phyloP scores from a whole-genome alignment of 2,329 filamentous ascomycete species.

The Aureobasidium lini region DNA sequence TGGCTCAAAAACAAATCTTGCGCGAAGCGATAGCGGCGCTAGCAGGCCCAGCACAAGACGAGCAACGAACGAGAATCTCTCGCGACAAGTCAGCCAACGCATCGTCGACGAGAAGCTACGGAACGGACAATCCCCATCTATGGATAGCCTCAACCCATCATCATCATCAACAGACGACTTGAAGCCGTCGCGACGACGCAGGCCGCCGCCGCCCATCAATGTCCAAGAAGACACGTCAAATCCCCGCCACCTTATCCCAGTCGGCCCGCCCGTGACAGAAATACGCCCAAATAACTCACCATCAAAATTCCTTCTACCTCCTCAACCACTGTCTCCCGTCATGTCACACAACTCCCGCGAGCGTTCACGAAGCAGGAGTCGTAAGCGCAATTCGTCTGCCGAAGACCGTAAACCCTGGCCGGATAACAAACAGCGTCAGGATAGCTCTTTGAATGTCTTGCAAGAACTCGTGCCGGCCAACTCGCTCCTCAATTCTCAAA shows the following conservation, averaged over 20 bases:
- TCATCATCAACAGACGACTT: slow-evolving; percentile 16
- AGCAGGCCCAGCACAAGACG: slow-evolving; percentile 33
- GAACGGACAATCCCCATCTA: slow-evolving; percentile 18
- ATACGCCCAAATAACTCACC: slow-evolving; percentile 5
- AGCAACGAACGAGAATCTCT: slow-evolving; percentile 17
- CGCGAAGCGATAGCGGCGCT: slow-evolving; percentile 43
- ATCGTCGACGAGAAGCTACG: slow-evolving; percentile 28
- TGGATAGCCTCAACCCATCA: slow-evolving; percentile 1
- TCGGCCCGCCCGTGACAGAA: slow-evolving; percentile 12
- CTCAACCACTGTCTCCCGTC: slow-evolving; percentile 21
- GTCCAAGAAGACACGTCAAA: slow-evolving; percentile 17
- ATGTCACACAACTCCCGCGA: slow-evolving; percentile 18
- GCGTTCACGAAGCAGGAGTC: slow-evolving; percentile 2
- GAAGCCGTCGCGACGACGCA: slow-evolving; percentile 14
- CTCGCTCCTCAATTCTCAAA: slow-evolving; percentile 3
- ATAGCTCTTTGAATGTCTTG: slow-evolving; percentile 32
- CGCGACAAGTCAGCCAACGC: slow-evolving; percentile 32
- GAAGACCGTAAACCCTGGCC: slow-evolving; percentile 16
- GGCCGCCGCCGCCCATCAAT: slow-evolving; percentile 17
- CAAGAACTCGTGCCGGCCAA: slow-evolving; percentile 31
- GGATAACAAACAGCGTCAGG: slow-evolving; percentile 21
- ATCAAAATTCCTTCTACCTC: slow-evolving; percentile 16
- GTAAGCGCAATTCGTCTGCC: background rate
- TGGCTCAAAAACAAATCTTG: slow-evolving; percentile 39
- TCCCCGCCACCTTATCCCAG: slow-evolving; percentile 17